Evolutionary conservation across 805 yeast genomes (phyloP), one percentile per base, ranked within the genome.

Genomic region (Yarrowia divulgata): DNA sequence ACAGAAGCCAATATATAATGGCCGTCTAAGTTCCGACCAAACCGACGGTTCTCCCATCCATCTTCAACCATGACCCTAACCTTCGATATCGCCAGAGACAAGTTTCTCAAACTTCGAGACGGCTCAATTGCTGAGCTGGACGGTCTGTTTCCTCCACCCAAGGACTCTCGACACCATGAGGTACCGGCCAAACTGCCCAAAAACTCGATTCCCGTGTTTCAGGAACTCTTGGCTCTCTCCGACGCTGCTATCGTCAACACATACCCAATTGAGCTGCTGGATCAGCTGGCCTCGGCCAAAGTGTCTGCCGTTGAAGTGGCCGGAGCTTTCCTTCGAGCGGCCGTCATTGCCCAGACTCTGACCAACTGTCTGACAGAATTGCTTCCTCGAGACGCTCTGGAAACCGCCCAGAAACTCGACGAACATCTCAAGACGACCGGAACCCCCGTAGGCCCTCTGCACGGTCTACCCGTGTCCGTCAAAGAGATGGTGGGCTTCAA

Each of bases 401-500:
- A 48, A 12, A 48, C 35, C 2, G 52, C 52, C 8, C 37, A 48
- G 35, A 23, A 29, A 14, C 52, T 48, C 6, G 52, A 48, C 6
- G 52, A 48, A 8, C 35, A 48, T 48, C 52, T 48, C 18, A 48
- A 48, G 18, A 8, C 52, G 18, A 29, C 35, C 7, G 52, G 52
- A 23, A 29, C 29, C 18, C 16, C 52, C 32, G 35, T 48, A 8
- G 52, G 52, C 7, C 52, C 35, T 7, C 18, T 48, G 7, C 52
- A 48, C 10, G 52, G 52, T 3, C 52, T 48, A 6, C 52, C 52
- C 3, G 18, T 48, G 12, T 48, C 52, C 16, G 52, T 48, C 18
- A 48, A 48, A 9, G 52, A 48, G 35, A 48, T 48, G 52, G 52
- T 48, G n/a, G 52, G 52, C 18, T 29, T 29, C 35, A 48, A 48